These are phyloP conservation scores for Saccharomycopsis hybrid DNA, from an alignment of 1,139 yeast species.

Conservation along the genomic window DNA sequence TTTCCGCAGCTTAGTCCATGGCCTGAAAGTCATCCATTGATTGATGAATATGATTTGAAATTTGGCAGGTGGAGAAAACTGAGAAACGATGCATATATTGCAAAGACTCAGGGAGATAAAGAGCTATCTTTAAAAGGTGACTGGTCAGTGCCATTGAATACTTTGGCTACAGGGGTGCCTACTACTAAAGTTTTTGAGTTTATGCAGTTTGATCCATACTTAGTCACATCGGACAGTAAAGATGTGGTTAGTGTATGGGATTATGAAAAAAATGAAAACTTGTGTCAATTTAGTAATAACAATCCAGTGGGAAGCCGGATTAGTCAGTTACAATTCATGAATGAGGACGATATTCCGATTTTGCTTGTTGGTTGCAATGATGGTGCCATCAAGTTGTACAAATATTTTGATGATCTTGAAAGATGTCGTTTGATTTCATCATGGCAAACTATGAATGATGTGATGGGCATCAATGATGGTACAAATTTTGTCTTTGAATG, in stretches of 20 bases:
- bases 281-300: constrained; percentile 72
- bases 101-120: constrained; percentile 86
- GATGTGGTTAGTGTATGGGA: constrained; percentile 87
- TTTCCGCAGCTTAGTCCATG: constrained; percentile 91
- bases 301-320: constrained; percentile 85
- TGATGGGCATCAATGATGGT: constrained; percentile 71
- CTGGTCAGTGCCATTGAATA: constrained; percentile 66
- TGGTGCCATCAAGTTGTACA: constrained; percentile 83
- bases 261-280: constrained; percentile 56
- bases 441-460: constrained; percentile 91
- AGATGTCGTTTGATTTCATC: constrained; percentile 67
- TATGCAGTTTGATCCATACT: constrained; percentile 83
- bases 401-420: constrained; percentile 57
- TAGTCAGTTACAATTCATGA: constrained; percentile 77
- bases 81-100: constrained; percentile 79
- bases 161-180: constrained; percentile 64
- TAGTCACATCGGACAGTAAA: constrained; percentile 77
- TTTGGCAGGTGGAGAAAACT: constrained; percentile 73
- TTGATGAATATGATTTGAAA: constrained; percentile 74
- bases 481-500: constrained; percentile 87
- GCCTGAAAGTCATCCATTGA: constrained; percentile 74
- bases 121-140: constrained; percentile 76
- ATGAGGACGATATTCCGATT: constrained; percentile 87
- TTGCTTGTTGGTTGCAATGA: constrained; percentile 87
- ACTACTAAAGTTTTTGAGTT: constrained; percentile 77